Percentiles rank a stretch among this genome's conserved stretches.
Conservation (phyloP, 176 grass and related monocot species). For the Metroxylon sagu region DNA sequence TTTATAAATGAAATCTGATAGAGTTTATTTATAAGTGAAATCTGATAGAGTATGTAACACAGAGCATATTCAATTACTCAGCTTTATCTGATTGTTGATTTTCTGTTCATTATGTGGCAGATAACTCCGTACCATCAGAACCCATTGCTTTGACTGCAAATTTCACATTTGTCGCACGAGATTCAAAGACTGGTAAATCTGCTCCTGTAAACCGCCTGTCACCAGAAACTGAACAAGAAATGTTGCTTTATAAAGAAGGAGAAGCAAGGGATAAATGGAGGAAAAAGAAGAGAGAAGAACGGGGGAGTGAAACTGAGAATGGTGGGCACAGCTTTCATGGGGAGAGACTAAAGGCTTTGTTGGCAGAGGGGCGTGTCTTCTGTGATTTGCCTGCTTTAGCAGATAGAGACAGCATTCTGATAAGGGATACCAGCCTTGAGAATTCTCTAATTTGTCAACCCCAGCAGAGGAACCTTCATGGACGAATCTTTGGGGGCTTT, state of each 20-base stretch:
- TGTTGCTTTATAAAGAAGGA: constrained; percentile 42
- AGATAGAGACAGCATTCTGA: constrained; percentile 75
- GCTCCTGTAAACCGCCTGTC: constrained; percentile 79
- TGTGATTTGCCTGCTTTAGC: constrained; percentile 86
- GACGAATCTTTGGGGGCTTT: constrained; percentile 91
- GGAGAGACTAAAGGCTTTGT: constrained; percentile 40
- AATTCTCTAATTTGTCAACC: constrained; percentile 82
- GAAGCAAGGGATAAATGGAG: constrained; percentile 67
- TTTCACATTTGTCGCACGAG: constrained; percentile 81
- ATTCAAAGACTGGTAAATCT: constrained; percentile 75
- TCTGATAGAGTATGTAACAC: too few species aligned
- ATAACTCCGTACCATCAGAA: constrained; percentile 35
- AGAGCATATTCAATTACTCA: too few species aligned
- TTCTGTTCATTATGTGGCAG: constrained; percentile 26
- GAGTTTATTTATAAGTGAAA: too few species aligned
- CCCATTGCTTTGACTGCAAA: constrained; percentile 61
- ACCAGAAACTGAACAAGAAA: constrained; percentile 79
- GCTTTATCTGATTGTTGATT: constrained; percentile 7
- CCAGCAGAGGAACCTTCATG: constrained; percentile 85
- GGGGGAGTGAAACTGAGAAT: constrained; percentile 38
- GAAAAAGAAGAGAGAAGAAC: constrained; percentile 79
- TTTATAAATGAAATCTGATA: too few species aligned
- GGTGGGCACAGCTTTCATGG: constrained; percentile 34
- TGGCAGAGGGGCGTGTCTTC: constrained; percentile 80
- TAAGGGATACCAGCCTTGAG: constrained; percentile 64